Evolutionary conservation across 805 yeast species (phyloP).

Genomic region (Nakazawaea ambrosiae): DNA sequence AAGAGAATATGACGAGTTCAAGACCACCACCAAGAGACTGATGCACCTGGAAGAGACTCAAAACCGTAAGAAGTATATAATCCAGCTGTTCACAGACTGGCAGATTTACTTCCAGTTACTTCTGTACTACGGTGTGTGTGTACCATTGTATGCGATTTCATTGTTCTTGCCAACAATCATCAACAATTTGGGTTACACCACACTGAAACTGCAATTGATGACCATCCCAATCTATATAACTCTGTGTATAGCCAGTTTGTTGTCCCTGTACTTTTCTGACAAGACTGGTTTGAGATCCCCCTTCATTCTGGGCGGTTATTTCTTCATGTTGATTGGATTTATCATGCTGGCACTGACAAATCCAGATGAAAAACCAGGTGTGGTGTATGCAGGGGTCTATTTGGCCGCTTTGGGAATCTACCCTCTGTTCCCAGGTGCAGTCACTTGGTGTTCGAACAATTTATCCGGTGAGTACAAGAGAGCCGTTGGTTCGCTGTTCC

Average conservation of each 20-base stretch:
- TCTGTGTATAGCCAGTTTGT: constrained; percentile 25
- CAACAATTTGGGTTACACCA: constrained; percentile 24
- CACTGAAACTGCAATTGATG: constrained; percentile 29
- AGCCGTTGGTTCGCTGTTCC: constrained; percentile 32
- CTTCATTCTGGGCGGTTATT: constrained; percentile 19
- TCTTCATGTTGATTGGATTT: constrained; percentile 27
- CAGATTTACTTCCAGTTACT: constrained; percentile 29
- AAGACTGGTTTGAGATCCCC: constrained; percentile 24
- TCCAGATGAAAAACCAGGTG: constrained; percentile 18
- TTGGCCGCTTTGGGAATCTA: constrained; percentile 25
- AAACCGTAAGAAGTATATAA: constrained; percentile 16
- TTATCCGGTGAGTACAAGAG: constrained; percentile 28
- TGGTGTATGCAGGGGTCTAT: constrained; percentile 26
- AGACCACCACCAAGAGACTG: too few relatives aligned
- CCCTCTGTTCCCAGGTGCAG: constrained; percentile 24
- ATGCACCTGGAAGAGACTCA: constrained; percentile 7
- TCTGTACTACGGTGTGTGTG: constrained; percentile 35
- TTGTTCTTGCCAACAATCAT: constrained; percentile 35
- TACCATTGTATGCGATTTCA: constrained; percentile 33
- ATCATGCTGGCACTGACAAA: constrained; percentile 22
- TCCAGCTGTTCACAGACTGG: constrained; percentile 28
- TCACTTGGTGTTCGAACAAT: constrained; percentile 31
- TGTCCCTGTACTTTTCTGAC: constrained; percentile 23
- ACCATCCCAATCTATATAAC: constrained; percentile 30
- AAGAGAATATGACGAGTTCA: not conserved